These are phyloP conservation scores for Curvularia hawaiiensis DNA, from an alignment of 2,329 filamentous ascomycete genomes.

Conservation along the genomic window DNA sequence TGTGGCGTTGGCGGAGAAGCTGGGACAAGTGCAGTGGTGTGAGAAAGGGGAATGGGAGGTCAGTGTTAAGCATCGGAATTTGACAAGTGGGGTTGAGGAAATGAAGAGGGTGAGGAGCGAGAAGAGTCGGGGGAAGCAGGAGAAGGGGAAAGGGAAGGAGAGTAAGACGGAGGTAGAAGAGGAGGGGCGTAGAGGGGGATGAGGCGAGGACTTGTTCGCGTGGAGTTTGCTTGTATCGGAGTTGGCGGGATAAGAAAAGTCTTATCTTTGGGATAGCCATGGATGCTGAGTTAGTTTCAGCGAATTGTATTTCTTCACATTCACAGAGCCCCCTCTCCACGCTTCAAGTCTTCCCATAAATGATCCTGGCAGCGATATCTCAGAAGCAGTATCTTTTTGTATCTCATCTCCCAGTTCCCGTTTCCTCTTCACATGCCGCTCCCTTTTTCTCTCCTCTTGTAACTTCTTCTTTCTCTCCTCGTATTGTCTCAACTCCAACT, in stretches of 20 bases:
- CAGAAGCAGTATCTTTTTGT: too few relatives aligned
- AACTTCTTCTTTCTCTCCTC: background rate
- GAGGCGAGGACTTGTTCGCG: background rate
- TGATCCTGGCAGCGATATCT: background rate
- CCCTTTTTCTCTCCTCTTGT: background rate
- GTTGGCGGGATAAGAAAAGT: background rate
- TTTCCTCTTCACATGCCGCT: background rate
- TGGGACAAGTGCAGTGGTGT: conserved; percentile 13
- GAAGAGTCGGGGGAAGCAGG: background rate
- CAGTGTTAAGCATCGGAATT: conserved; percentile 8
- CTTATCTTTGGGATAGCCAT: background rate
- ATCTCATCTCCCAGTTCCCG: background rate
- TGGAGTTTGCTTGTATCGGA: background rate
- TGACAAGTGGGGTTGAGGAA: conserved; percentile 5
- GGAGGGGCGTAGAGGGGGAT: background rate
- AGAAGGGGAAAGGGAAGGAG: background rate
- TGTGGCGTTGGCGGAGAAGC: conserved; percentile 15
- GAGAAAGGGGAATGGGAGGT: conserved; percentile 11
- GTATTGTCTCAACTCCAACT: background rate
- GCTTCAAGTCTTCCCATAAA: background rate
- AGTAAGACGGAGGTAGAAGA: background rate
- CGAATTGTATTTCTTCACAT: background rate
- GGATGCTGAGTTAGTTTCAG: background rate
- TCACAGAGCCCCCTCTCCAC: too few relatives aligned
- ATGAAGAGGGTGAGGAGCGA: background rate